Base-by-base conservation (phyloP, 148 eudicot genomes). In the Salicornia ramosissima region DNA sequence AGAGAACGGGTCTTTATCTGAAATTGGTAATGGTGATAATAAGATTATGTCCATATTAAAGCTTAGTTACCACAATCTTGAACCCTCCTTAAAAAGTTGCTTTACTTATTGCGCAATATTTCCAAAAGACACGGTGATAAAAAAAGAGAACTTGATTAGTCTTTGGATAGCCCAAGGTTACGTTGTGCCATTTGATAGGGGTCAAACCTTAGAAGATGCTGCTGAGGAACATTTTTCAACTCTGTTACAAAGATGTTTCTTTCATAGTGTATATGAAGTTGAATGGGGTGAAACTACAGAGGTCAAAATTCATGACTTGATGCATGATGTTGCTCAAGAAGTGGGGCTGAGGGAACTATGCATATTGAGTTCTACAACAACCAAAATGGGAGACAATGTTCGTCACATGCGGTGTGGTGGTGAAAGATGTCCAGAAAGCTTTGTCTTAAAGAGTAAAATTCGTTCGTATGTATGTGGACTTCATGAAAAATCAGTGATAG, bases 1-100 rank as follows among this genome's bases (percentile, higher is more conserved):
- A 12, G 61, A 50, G 16, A 55, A 36, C 7, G 43, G 69, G 8
- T 43, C 70, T 40, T 45, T 74, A 16, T 53, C 58, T 3, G 39
- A 47, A 11, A 49, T 68, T 1, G 39, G 16, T 14, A 39, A 66
- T 16, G 58, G 70, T 2, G 19, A 42, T 0, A 49, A 57, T 25
- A 69, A 59, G 28, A 68, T 69, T 24, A 58, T 79, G 55, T 22
- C 75, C 1, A 59, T 74, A 9, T 30, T 74, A 24, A 74, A 74
- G 46, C 36, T 74, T 16, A 74, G 78, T 22, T 79, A 83, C 42
- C 54, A 80, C 15, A 73, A 78, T 28, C 70, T 74, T 55, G 36
- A 28, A 10, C 29, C 77, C 1, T 31, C 25, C 2, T 36, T 78
- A 5, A 66, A 69, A 34, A 25, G 67, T 58, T 74, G 81, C 60